Percentiles rank a stretch among this genome's conserved stretches.
Conservation (phyloP, 2,329 filamentous ascomycete species). For the Leptographium flavum region DNA sequence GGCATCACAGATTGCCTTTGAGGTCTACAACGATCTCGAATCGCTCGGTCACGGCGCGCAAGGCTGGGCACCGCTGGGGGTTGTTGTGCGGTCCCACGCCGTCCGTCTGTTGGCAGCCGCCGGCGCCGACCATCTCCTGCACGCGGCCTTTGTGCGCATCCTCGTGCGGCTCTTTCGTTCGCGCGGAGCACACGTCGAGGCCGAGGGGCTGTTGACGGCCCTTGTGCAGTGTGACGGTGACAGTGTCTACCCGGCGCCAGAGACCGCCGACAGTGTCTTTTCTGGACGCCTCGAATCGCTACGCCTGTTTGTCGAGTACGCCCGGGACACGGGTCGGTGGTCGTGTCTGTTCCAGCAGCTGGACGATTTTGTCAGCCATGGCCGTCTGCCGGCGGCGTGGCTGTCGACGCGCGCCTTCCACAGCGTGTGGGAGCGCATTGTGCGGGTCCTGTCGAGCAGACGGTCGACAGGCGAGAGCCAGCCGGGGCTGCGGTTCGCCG, state of each 20-base stretch:
- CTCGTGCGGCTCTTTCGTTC: slow-evolving; percentile 27
- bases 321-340: slow-evolving; percentile 16
- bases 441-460: slow-evolving; percentile 20
- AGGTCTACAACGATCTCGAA: slow-evolving; percentile 35
- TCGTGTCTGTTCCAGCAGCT: slow-evolving; percentile 24
- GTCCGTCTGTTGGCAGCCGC: slow-evolving; percentile 27
- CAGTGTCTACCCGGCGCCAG: neutral
- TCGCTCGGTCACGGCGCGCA: slow-evolving; percentile 21
- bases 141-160: slow-evolving; percentile 23
- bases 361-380: slow-evolving; percentile 19
- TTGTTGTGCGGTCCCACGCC: slow-evolving; percentile 31
- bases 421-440: slow-evolving; percentile 24
- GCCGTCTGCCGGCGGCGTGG: slow-evolving; percentile 26
- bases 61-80: slow-evolving; percentile 32
- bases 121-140: slow-evolving; percentile 26
- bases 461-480: slow-evolving; percentile 7
- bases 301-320: slow-evolving; percentile 15
- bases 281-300: slow-evolving; percentile 14
- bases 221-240: slow-evolving; percentile 13
- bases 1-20: slow-evolving; percentile 24
- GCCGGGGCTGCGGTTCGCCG: slow-evolving; percentile 18
- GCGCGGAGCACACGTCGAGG: slow-evolving; percentile 23
- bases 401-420: slow-evolving; percentile 26
- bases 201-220: slow-evolving; percentile 23
- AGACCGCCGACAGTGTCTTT: slow-evolving; percentile 15